These are phyloP conservation scores for Bretschneidera sinensis DNA, from an alignment of 345 rosid species.

Conservation along the genomic window DNA sequence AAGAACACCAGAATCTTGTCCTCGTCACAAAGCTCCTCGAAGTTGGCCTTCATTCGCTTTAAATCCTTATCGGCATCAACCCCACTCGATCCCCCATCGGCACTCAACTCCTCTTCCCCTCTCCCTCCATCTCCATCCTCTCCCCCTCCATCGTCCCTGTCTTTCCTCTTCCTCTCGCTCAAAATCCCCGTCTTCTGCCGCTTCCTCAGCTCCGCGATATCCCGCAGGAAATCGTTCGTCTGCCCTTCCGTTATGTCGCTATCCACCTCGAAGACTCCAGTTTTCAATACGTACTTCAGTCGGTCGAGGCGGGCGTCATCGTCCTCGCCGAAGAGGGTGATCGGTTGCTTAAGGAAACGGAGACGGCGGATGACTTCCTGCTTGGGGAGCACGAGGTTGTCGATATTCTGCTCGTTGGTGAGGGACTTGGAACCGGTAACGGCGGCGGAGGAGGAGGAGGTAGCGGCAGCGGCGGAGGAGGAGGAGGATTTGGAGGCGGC, in stretches of 20 bases:
- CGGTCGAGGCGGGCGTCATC: slow-evolving; percentile 81
- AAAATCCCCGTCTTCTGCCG: slow-evolving; percentile 81
- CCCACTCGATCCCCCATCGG: slow-evolving; percentile 91
- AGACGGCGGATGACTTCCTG: slow-evolving; percentile 92
- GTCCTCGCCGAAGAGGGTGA: slow-evolving; percentile 94
- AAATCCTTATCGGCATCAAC: slow-evolving; percentile 78
- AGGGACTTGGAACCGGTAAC: slow-evolving; percentile 57
- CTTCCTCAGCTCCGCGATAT: slow-evolving; percentile 84
- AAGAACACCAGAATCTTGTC: slow-evolving; percentile 92
- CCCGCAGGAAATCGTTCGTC: slow-evolving; percentile 95
- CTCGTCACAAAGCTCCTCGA: slow-evolving; percentile 84
- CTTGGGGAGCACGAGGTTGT: slow-evolving; percentile 67
- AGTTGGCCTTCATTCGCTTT: slow-evolving; percentile 81
- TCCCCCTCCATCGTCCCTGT: slow-evolving; percentile 69
- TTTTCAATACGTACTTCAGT: slow-evolving; percentile 70
- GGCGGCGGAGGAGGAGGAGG: slow-evolving; percentile 32
- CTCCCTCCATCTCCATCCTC: slow-evolving; percentile 70
- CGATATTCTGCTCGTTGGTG: slow-evolving; percentile 72
- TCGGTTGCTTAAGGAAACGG: slow-evolving; percentile 84
- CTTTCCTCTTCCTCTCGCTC: slow-evolving; percentile 75
- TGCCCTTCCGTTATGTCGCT: slow-evolving; percentile 93
- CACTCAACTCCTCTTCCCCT: slow-evolving; percentile 71
- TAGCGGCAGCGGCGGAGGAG: slow-evolving; percentile 25
- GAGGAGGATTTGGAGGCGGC: slow-evolving; percentile 30
- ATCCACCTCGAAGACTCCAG: slow-evolving; percentile 88